These are phyloP conservation scores for Solanum hybrid DNA, from an alignment of 305 asterid species.

Conservation along the genomic window DNA sequence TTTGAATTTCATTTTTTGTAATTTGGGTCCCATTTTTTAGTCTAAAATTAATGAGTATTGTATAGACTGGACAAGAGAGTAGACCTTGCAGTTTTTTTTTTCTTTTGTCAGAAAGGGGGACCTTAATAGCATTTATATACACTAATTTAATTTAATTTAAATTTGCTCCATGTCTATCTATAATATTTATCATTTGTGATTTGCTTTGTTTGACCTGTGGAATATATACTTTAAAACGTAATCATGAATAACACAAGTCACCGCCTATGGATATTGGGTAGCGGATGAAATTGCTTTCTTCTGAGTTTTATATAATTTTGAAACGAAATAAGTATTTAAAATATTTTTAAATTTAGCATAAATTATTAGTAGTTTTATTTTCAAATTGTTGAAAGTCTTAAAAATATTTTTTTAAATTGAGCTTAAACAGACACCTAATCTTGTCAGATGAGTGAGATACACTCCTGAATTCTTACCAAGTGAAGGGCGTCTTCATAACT, in stretches of 20 bases:
- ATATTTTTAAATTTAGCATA: no score
- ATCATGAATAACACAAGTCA: background rate
- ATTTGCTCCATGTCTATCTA: background rate
- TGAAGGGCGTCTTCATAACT: no score
- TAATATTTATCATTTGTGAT: background rate
- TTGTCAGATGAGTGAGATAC: background rate
- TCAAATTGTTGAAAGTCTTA: background rate
- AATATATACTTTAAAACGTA: no score
- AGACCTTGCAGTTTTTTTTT: background rate
- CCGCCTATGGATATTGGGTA: background rate
- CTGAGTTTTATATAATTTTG: no score
- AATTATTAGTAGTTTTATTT: no score
- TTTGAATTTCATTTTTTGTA: background rate
- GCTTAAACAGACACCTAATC: background rate
- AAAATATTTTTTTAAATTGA: no score
- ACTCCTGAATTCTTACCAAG: background rate
- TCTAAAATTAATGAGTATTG: background rate
- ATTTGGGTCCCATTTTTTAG: background rate
- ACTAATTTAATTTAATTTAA: background rate
- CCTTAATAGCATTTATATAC: background rate
- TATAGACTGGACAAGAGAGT: background rate
- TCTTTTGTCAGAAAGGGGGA: background rate
- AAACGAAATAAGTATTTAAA: no score
- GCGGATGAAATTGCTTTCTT: background rate
- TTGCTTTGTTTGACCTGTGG: background rate